Conservation (phyloP, 495 filamentous ascomycete genomes). For the Hamigera avellanea region DNA sequence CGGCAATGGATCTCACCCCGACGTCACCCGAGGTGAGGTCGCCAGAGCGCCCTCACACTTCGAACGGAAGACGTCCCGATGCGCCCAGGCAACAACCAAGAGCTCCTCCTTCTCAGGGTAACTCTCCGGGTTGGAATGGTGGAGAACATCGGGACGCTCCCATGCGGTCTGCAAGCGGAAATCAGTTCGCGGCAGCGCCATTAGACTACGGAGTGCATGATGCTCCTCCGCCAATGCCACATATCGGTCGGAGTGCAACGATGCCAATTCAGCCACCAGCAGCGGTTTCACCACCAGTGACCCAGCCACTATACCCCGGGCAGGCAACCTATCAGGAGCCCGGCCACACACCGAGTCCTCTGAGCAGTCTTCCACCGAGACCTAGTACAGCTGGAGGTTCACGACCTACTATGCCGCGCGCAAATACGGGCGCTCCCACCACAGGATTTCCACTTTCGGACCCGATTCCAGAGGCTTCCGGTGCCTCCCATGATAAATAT, state of each 20-base stretch:
- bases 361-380: slow-evolving; percentile 8
- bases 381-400: slow-evolving; percentile 17
- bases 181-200: slow-evolving; percentile 7
- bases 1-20: slow-evolving; percentile 43
- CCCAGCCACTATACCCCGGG: slow-evolving; percentile 19
- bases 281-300: slow-evolving; percentile 5
- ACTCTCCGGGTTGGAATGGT: slow-evolving; percentile 7
- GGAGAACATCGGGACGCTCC: slow-evolving; percentile 15
- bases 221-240: slow-evolving; percentile 16
- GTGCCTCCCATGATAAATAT: slow-evolving; percentile 4
- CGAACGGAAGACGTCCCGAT: slow-evolving; percentile 21
- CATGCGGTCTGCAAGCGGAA: slow-evolving; percentile 16
- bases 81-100: slow-evolving; percentile 8
- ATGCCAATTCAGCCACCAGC: slow-evolving; percentile 17
- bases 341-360: neutral
- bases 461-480: slow-evolving; percentile 3
- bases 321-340: slow-evolving; percentile 23
- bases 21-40: slow-evolving; percentile 9
- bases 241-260: slow-evolving; percentile 26
- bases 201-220: slow-evolving; percentile 3
- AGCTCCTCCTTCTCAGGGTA: neutral
- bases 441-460: neutral
- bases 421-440: slow-evolving; percentile 9
- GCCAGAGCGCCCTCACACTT: slow-evolving; percentile 28
- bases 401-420: slow-evolving; percentile 7